phyloP scores from a whole-genome alignment of 169 alveolate species.

The Sarcocystis neurona region DNA sequence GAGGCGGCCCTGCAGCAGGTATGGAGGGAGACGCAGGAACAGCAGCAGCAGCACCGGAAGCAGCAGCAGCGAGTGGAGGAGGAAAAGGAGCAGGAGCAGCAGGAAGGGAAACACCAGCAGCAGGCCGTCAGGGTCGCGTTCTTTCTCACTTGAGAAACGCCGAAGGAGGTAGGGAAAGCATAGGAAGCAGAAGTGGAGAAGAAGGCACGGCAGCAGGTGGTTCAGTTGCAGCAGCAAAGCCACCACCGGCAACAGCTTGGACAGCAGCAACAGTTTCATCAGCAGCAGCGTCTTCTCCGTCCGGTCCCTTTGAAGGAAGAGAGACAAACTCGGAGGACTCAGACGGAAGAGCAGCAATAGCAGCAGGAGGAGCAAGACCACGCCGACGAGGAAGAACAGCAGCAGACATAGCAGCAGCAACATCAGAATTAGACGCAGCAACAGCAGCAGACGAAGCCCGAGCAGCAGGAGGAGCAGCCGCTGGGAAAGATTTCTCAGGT shows the following conservation, averaged over 20 bases:
- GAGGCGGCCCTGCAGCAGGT: too few relatives aligned
- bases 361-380: not conserved
- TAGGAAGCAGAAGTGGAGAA: too few relatives aligned
- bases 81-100: too few relatives aligned
- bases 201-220: slow-evolving; percentile 1
- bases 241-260: not conserved
- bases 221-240: slow-evolving; percentile 32
- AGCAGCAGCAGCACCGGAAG: too few relatives aligned
- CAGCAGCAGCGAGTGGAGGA: too few relatives aligned
- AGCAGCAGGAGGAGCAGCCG: not conserved
- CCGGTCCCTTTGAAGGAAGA: not conserved
- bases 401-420: not conserved
- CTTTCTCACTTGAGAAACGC: too few relatives aligned
- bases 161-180: too few relatives aligned
- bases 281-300: not conserved
- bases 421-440: not conserved
- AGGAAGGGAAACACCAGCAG: too few relatives aligned
- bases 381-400: not conserved
- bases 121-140: too few relatives aligned
- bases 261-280: not conserved
- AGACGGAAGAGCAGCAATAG: not conserved
- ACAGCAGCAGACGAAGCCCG: not conserved
- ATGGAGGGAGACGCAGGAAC: too few relatives aligned
- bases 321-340: not conserved
- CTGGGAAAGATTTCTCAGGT: too few relatives aligned